Evolutionary conservation across 257 asterid species (phyloP).

Genomic region (Solanum virginianum): DNA sequence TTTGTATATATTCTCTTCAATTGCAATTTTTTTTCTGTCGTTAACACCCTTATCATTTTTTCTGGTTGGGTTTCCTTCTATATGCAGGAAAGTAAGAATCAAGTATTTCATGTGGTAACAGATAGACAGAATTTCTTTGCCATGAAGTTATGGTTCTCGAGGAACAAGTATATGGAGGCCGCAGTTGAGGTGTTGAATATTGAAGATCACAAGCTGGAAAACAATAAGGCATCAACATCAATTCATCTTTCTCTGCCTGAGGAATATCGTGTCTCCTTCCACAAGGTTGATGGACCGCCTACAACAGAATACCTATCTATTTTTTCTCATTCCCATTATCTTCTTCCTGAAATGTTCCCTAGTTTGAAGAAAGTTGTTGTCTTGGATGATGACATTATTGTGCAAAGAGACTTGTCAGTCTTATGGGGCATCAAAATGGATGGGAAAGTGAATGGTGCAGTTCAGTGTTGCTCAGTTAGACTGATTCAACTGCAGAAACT

Average conservation of each 20-base stretch:
- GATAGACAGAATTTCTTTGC: conserved; percentile 80
- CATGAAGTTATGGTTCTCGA: conserved; percentile 75
- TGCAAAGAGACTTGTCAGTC: conserved; percentile 80
- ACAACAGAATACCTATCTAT: conserved; percentile 67
- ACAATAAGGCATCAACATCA: conserved; percentile 30
- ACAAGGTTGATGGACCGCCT: conserved; percentile 44
- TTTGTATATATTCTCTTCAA: conserved; percentile 1
- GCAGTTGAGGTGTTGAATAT: conserved; percentile 77
- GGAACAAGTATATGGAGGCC: conserved; percentile 61
- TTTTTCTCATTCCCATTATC: conserved; percentile 77
- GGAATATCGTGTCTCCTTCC: conserved; percentile 80
- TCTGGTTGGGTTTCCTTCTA: conserved; percentile 9
- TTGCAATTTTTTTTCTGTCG: not conserved
- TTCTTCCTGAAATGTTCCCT: conserved; percentile 69
- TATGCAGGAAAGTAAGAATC: conserved; percentile 65
- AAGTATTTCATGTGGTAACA: conserved; percentile 86
- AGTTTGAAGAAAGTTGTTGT: conserved; percentile 67
- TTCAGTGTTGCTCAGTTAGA: conserved; percentile 55
- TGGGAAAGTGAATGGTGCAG: conserved; percentile 80
- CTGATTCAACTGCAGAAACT: conserved; percentile 47
- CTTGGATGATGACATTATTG: conserved; percentile 81
- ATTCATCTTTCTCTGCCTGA: conserved; percentile 66
- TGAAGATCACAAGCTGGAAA: conserved; percentile 54
- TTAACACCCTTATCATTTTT: not conserved
- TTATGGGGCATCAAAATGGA: conserved; percentile 90